Percentiles rank a stretch among this genome's conserved stretches.
These are phyloP conservation scores for Achaetomium macrosporum DNA, from an alignment of 2,329 filamentous ascomycete species.

Conservation along the genomic window DNA sequence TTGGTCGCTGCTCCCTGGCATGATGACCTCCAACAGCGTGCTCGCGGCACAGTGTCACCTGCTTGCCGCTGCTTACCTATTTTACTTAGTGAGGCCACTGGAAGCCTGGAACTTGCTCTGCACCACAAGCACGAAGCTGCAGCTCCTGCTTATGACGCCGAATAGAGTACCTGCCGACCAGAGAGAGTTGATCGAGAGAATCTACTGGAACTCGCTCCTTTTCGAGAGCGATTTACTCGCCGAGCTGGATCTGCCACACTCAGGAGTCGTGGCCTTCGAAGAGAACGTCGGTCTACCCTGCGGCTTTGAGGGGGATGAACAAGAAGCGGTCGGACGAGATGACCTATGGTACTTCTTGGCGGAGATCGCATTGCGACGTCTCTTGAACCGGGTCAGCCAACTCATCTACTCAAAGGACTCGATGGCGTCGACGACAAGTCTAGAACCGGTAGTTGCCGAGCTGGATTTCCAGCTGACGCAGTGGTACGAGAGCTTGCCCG, in stretches of 20 bases:
- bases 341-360: conserved; percentile 84
- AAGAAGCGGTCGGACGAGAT: conserved; percentile 60
- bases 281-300: conserved; percentile 73
- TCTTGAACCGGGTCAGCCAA: conserved; percentile 73
- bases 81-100: conserved; percentile 74
- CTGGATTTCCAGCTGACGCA: conserved; percentile 77
- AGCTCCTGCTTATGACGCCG: conserved; percentile 69
- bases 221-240: conserved; percentile 76
- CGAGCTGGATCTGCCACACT: conserved; percentile 75
- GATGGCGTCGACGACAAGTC: conserved; percentile 62
- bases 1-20: conserved; percentile 68
- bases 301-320: conserved; percentile 67
- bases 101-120: conserved; percentile 79
- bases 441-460: conserved; percentile 73
- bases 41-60: conserved; percentile 75
- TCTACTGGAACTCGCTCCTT: conserved; percentile 79
- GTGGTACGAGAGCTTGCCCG: conserved; percentile 75
- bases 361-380: conserved; percentile 70
- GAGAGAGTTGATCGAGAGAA: conserved; percentile 66
- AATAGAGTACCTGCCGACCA: conserved; percentile 64
- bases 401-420: conserved; percentile 72
- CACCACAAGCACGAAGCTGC: conserved; percentile 74
- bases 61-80: conserved; percentile 73
- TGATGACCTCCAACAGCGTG: conserved; percentile 76
- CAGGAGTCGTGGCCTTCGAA: conserved; percentile 75